Conservation (phyloP, 2,329 filamentous ascomycete genomes). For the Coniella vitis region DNA sequence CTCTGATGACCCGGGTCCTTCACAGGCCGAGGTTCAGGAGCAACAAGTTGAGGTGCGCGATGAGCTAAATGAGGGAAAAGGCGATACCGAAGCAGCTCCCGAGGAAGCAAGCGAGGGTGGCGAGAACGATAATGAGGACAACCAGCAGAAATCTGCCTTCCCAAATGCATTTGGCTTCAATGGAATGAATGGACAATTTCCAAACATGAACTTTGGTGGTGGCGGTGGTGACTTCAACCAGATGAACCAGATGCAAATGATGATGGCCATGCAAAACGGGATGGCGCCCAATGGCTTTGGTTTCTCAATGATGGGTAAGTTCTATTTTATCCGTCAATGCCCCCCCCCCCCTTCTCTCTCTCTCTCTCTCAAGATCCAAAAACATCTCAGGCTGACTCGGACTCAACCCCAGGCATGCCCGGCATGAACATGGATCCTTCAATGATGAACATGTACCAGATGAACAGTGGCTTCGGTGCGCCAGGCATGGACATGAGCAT, state of each 20-base stretch:
- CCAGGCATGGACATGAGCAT: slow-evolving; percentile 67
- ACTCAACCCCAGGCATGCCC: slow-evolving; percentile 75
- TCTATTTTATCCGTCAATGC: no score
- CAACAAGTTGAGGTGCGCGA: slow-evolving; percentile 5
- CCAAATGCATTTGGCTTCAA: slow-evolving; percentile 27
- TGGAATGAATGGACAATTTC: slow-evolving; percentile 41
- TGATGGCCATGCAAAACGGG: slow-evolving; percentile 70
- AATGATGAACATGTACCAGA: slow-evolving; percentile 63
- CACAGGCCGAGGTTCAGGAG: slow-evolving; percentile 13
- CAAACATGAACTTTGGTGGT: slow-evolving; percentile 55
- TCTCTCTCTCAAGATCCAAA: no score
- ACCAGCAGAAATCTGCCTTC: slow-evolving; percentile 22
- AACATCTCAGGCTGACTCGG: no score
- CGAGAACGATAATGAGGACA: slow-evolving; percentile 26
- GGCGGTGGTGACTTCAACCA: slow-evolving; percentile 63
- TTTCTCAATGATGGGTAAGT: slow-evolving; percentile 84
- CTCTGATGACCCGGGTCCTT: slow-evolving; percentile 3
- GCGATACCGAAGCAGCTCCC: slow-evolving; percentile 18
- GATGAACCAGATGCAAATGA: slow-evolving; percentile 57
- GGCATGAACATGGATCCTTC: slow-evolving; percentile 81
- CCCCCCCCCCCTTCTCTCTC: slow-evolving; percentile 21
- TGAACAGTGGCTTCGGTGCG: slow-evolving; percentile 68
- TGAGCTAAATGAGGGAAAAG: slow-evolving; percentile 10
- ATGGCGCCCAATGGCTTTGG: slow-evolving; percentile 51
- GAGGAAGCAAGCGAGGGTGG: slow-evolving; percentile 24